Evolutionary conservation across 2,329 filamentous ascomycete genomes (phyloP).

Genomic region (Truncatella angustata): DNA sequence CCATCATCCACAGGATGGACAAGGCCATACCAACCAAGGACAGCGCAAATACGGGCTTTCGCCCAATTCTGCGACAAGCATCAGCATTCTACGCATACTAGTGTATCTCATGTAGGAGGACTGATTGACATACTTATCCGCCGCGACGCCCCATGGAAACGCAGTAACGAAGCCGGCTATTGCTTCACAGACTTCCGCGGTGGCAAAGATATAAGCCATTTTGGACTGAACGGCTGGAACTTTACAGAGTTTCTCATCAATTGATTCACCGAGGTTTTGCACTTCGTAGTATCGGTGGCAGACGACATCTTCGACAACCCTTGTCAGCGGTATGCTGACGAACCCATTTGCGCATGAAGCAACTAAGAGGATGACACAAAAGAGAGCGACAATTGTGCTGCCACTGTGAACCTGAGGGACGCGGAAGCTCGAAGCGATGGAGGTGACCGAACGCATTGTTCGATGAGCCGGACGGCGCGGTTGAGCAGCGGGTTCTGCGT

Average conservation of each 20-base stretch:
- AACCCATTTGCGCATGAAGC: slow-evolving; percentile 28
- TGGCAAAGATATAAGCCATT: slow-evolving; percentile 34
- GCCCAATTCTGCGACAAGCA: slow-evolving; percentile 28
- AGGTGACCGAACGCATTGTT: slow-evolving; percentile 19
- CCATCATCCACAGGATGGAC: slow-evolving; percentile 24
- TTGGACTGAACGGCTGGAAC: slow-evolving; percentile 30
- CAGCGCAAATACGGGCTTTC: slow-evolving; percentile 32
- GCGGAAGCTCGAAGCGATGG: slow-evolving; percentile 18
- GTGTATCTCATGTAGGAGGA: too few species aligned
- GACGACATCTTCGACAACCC: slow-evolving; percentile 35
- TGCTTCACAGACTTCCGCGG: slow-evolving; percentile 25
- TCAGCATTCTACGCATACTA: not conserved
- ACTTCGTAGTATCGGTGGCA: slow-evolving; percentile 34
- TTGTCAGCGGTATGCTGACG: slow-evolving; percentile 29
- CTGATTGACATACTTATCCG: slow-evolving; percentile 24
- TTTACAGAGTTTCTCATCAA: slow-evolving; percentile 37
- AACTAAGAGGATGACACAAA: slow-evolving; percentile 32
- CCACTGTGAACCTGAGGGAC: slow-evolving; percentile 23
- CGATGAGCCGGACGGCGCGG: slow-evolving; percentile 18
- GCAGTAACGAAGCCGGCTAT: slow-evolving; percentile 32
- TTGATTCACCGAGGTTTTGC: slow-evolving; percentile 20
- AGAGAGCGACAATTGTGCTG: slow-evolving; percentile 27
- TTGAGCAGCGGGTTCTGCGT: not conserved
- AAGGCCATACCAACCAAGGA: slow-evolving; percentile 29
- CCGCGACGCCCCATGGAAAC: slow-evolving; percentile 37